These are phyloP conservation scores for Canariomyces notabilis DNA, from an alignment of 2,329 filamentous ascomycete genomes.

Conservation along the genomic window DNA sequence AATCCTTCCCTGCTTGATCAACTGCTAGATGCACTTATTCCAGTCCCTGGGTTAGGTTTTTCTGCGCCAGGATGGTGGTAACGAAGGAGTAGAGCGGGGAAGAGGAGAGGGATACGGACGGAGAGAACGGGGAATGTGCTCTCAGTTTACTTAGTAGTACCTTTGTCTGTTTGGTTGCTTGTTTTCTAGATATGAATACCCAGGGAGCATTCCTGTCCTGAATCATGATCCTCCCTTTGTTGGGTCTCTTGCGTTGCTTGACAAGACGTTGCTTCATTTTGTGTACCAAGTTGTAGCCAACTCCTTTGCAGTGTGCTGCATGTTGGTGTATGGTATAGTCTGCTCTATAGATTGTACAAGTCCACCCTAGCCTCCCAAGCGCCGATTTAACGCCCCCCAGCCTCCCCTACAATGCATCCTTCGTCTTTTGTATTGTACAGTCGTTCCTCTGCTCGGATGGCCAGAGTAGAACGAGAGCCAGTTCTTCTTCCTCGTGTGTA, in stretches of 20 bases:
- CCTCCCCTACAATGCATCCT: background rate
- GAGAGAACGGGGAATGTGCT: background rate
- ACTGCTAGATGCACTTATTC: too few relatives aligned
- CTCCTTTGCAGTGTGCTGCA: too few relatives aligned
- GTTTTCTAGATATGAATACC: conserved; percentile 15
- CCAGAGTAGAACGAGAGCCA: background rate
- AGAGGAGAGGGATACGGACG: background rate
- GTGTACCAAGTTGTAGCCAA: background rate
- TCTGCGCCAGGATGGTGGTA: background rate
- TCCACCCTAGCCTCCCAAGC: background rate
- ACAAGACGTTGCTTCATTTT: too few relatives aligned
- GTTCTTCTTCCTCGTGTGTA: conserved; percentile 1
- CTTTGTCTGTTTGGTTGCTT: background rate
- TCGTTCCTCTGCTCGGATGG: background rate
- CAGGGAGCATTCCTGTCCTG: conserved; percentile 11
- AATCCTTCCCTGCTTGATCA: too few relatives aligned
- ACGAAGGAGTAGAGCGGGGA: background rate
- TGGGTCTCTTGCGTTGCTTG: background rate
- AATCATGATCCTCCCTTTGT: background rate
- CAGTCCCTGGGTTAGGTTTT: too few relatives aligned
- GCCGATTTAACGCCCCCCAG: background rate
- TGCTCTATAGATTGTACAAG: conserved; percentile 3
- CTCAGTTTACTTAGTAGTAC: background rate
- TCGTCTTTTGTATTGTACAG: background rate
- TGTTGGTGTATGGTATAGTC: too few relatives aligned